These are phyloP conservation scores for Ogataea naganishii DNA, from an alignment of 805 yeast genomes.

Conservation along the genomic window DNA sequence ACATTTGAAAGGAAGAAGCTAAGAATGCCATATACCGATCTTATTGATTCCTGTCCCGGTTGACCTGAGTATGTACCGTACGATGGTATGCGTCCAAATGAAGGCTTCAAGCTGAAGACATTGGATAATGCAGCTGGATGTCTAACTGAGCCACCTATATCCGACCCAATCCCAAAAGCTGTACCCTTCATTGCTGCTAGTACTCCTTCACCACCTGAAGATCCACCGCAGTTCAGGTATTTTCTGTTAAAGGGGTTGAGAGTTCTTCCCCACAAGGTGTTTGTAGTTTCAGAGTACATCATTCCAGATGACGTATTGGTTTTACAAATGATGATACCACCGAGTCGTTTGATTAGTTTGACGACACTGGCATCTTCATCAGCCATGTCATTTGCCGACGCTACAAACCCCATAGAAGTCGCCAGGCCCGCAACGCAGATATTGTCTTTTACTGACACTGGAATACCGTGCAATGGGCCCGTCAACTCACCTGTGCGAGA, in stretches of 20 bases:
- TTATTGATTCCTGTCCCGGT: constrained; percentile 31
- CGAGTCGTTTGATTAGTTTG: constrained; percentile 28
- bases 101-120: constrained; percentile 7
- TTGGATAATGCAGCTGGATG: constrained; percentile 47
- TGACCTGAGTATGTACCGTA: constrained; percentile 6
- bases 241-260: constrained; percentile 40
- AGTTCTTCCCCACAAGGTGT: constrained; percentile 42
- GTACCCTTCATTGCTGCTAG: constrained; percentile 46
- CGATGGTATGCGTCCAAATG: constrained; percentile 6
- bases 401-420: constrained; percentile 39
- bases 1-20: constrained; percentile 29
- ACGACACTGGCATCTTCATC: constrained; percentile 31
- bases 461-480: constrained; percentile 63
- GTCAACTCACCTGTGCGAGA: constrained; percentile 36
- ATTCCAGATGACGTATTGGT: constrained; percentile 15
- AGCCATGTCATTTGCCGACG: constrained; percentile 16
- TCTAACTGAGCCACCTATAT: constrained; percentile 55
- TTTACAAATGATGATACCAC: constrained; percentile 23
- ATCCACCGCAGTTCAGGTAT: constrained; percentile 48
- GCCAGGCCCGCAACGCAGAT: constrained; percentile 37
- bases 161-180: constrained; percentile 51
- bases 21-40: constrained; percentile 41
- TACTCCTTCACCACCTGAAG: constrained; percentile 58
- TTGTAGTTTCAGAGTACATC: constrained; percentile 43
- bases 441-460: constrained; percentile 35